phyloP scores from a whole-genome alignment of 169 alveolate genomes.

The Plasmodium reichenowi region DNA sequence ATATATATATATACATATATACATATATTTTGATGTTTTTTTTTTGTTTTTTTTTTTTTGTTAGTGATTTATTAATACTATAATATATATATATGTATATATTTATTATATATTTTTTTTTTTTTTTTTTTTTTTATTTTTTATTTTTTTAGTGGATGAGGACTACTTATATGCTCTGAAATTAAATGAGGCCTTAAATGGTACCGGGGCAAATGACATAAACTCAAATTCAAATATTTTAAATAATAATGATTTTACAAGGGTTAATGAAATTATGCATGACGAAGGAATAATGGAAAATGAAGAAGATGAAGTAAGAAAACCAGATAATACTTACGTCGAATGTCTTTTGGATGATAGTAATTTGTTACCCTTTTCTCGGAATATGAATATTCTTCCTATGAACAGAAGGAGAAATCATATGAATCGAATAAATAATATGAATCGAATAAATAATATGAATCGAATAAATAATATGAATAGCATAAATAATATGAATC shows the following conservation, averaged over 20 bases:
- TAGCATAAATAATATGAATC: no score
- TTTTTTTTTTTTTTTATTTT: neutral
- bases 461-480: no score
- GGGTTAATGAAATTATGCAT: neutral
- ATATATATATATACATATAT: neutral
- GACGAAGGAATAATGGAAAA: neutral
- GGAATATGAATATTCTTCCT: neutral
- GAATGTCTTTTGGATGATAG: conserved; percentile 53
- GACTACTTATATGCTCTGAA: conserved; percentile 65
- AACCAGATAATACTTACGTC: conserved; percentile 47
- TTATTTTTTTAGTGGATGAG: conserved; percentile 18
- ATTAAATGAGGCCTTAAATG: conserved; percentile 48
- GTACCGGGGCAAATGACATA: neutral
- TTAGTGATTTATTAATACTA: neutral
- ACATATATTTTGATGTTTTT: no score
- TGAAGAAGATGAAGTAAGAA: conserved; percentile 18
- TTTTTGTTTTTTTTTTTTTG: no score
- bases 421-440: no score
- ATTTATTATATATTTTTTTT: neutral
- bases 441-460: no score
- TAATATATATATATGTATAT: neutral
- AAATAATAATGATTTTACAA: neutral
- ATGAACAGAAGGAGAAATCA: neutral
- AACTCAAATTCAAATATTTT: neutral
- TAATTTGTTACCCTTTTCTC: conserved; percentile 4